These are phyloP conservation scores for Asparagopsis taxiformis DNA, from an alignment of 31 red algal species.

Conservation along the genomic window DNA sequence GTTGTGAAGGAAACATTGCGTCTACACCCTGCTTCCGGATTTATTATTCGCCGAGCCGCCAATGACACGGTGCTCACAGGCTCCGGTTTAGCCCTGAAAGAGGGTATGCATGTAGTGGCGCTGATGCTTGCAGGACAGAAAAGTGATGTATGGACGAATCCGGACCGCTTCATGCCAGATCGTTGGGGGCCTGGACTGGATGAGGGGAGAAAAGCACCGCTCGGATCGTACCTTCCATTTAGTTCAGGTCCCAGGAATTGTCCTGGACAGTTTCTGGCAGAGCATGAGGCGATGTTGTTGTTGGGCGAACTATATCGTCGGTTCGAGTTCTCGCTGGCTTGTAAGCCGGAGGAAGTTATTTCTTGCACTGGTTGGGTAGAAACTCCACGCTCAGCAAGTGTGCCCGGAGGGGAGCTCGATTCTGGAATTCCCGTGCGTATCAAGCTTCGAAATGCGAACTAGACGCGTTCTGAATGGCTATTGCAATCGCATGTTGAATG, in stretches of 20 bases:
- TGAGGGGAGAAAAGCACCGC: too few species aligned
- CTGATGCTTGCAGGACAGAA: background rate
- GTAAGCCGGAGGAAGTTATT: background rate
- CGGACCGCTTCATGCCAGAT: constrained; percentile 2
- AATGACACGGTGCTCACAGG: constrained; percentile 17
- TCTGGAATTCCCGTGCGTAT: background rate
- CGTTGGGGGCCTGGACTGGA: constrained; percentile 5
- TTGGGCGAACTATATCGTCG: background rate
- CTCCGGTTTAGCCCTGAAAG: background rate
- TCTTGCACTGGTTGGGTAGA: background rate
- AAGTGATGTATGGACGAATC: background rate
- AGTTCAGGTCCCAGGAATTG: background rate
- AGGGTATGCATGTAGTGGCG: constrained; percentile 19
- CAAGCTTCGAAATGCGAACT: too few species aligned
- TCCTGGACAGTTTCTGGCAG: constrained; percentile 1
- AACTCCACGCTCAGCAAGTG: constrained; percentile 2
- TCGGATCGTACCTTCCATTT: background rate
- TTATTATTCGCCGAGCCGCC: constrained; percentile 22
- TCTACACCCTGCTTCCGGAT: constrained; percentile 2
- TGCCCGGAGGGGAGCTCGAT: background rate
- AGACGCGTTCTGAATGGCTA: too few species aligned
- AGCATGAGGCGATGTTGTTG: constrained; percentile 2
- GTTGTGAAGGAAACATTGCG: constrained; percentile 53
- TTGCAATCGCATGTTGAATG: too few species aligned
- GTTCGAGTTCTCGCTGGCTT: constrained; percentile 3